These are phyloP conservation scores for Tylopilus sp. DNA, from an alignment of 768 basidiomycete species.

Conservation along the genomic window DNA sequence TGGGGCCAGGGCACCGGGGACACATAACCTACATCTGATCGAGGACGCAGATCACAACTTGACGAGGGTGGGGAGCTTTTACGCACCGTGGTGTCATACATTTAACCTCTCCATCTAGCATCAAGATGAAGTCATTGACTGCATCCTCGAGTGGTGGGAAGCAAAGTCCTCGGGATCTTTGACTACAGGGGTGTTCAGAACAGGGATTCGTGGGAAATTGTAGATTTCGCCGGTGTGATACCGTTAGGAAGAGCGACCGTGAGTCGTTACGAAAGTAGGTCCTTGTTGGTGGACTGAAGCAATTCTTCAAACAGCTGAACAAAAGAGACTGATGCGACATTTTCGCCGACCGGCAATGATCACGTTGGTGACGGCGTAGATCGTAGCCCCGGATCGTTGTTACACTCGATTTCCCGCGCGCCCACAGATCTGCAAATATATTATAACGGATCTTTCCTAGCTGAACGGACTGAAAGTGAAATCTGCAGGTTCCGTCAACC, in stretches of 20 bases:
- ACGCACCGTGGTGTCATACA: not conserved
- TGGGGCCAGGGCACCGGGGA: conserved; percentile 56
- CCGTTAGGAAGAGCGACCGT: not conserved
- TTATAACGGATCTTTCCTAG: not conserved
- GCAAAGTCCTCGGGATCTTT: conserved; percentile 44
- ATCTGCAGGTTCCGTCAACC: not conserved
- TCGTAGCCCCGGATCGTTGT: not conserved
- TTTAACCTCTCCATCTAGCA: conserved; percentile 33
- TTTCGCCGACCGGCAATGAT: not conserved
- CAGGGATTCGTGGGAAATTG: conserved; percentile 50
- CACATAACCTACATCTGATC: conserved; percentile 64
- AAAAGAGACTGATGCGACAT: not conserved
- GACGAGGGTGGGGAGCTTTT: conserved; percentile 42
- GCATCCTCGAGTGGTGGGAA: conserved; percentile 68
- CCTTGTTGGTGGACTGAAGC: not conserved
- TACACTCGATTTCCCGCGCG: not conserved
- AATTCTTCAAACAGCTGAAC: not conserved
- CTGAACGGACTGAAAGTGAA: conserved; percentile 1
- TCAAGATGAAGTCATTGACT: conserved; percentile 63
- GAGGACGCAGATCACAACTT: conserved; percentile 83
- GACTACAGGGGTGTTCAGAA: conserved; percentile 61
- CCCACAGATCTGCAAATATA: not conserved
- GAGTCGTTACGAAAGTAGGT: not conserved
- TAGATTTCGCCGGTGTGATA: conserved; percentile 19
- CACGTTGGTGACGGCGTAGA: not conserved